A percentile compares a stretch with the other conserved stretches of the same genome.
Evolutionary conservation across 805 yeast genomes (phyloP).

Genomic region (Candida maris): DNA sequence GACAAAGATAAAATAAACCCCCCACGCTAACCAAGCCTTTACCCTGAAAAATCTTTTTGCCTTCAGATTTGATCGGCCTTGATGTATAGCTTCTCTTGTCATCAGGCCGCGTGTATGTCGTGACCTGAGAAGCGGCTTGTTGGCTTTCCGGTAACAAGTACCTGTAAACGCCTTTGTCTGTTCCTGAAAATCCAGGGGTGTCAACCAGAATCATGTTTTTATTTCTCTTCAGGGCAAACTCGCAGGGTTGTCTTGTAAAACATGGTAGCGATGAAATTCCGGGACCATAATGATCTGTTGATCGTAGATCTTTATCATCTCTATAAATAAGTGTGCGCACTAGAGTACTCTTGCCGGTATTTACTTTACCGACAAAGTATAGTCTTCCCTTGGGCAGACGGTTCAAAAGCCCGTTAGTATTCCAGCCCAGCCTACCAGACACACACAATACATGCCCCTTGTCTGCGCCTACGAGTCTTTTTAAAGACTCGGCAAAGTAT

Average conservation of each 20-base stretch:
- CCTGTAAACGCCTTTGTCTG: constrained; percentile 29
- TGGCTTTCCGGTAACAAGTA: constrained; percentile 19
- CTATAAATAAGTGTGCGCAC: constrained; percentile 40
- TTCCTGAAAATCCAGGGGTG: constrained; percentile 43
- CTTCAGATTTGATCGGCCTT: constrained; percentile 7
- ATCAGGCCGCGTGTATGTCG: constrained; percentile 5
- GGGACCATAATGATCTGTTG: constrained; percentile 37
- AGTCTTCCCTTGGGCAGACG: constrained; percentile 36
- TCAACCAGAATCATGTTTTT: constrained; percentile 32
- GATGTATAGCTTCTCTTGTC: constrained; percentile 6
- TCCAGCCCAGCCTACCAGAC: constrained; percentile 55
- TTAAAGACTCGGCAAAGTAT: constrained; percentile 33
- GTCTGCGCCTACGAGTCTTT: constrained; percentile 26
- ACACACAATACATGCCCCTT: constrained; percentile 41
- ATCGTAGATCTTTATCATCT: constrained; percentile 17
- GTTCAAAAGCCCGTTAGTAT: constrained; percentile 36
- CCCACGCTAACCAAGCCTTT: constrained; percentile 41
- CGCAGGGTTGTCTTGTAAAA: constrained; percentile 55
- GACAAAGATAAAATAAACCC: constrained; percentile 55
- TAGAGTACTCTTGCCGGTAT: constrained; percentile 66
- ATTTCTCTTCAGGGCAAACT: constrained; percentile 31
- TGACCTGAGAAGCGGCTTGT: constrained; percentile 5
- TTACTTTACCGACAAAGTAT: constrained; percentile 62
- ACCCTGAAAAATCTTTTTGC: constrained; percentile 23
- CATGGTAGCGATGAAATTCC: constrained; percentile 60